Percentiles rank a stretch among this genome's conserved stretches.
Evolutionary conservation across 73 alveolate genomes (phyloP).

Genomic region (Symbiodinium pilosum): DNA sequence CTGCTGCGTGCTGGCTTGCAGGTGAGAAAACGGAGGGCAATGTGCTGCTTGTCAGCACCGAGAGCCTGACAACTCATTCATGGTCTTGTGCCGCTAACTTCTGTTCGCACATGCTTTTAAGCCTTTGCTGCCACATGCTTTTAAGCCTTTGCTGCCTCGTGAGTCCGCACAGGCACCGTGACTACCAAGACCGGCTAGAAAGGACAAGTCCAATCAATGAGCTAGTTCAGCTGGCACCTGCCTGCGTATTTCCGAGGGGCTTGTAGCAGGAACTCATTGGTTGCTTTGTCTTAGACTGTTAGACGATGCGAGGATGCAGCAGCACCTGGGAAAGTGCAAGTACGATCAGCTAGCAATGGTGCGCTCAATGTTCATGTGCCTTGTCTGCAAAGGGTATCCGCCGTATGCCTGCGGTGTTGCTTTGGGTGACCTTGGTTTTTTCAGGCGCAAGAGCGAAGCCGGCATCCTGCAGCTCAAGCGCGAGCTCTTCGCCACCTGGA

Average conservation of each 20-base stretch:
- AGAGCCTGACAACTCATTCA: too few species aligned
- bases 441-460: conserved; percentile 52
- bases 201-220: neutral
- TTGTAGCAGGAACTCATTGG: neutral
- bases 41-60: conserved; percentile 2
- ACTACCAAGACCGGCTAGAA: conserved; percentile 30
- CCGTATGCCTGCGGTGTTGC: neutral
- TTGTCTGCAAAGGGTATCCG: neutral
- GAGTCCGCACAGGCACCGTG: conserved; percentile 20
- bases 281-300: too few species aligned
- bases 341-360: conserved; percentile 50
- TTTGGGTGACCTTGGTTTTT: neutral
- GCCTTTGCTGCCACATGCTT: neutral
- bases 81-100: too few species aligned
- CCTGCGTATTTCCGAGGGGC: neutral
- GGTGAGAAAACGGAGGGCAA: conserved; percentile 31
- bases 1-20: neutral
- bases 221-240: too few species aligned
- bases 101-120: neutral
- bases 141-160: too few species aligned
- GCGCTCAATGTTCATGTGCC: conserved; percentile 38
- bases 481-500: conserved; percentile 44
- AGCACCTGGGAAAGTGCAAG: conserved; percentile 37
- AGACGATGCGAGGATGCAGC: conserved; percentile 29
- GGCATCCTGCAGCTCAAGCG: conserved; percentile 50